Evolutionary conservation across 140 eudicot genomes (phyloP), one percentile per base, ranked within the genome.

Genomic region (Cichorium intybus): DNA sequence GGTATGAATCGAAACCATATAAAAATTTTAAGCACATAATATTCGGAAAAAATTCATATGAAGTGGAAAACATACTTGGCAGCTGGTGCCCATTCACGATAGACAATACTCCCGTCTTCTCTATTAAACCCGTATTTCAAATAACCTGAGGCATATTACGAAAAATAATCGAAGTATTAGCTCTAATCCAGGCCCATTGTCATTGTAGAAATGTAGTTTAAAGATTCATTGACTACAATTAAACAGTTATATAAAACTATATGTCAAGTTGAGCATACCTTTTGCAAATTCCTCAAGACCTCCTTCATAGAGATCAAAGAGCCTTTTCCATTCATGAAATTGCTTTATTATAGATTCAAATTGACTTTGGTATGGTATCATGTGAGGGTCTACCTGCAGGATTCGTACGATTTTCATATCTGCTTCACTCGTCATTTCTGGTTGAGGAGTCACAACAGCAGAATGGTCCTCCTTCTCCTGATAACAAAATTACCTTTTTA

Each of bases 1-100:
- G 15, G 17, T 16, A 62, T 50, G 51, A 54, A 54, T 37, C 9
- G 65, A 68, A 37, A 24, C 56, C 24, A 69, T 12, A 60, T 81
- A 64, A 69, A 15, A 27, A 27, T 4, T 27, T 27, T 27, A 4
- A 27, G 29, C 29, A 27, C 2, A 27, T 27, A 2, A 27, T 6
- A 46, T 52, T 66, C 47, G 29, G 46, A 22, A 75, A 7, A 61
- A 66, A 26, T 47, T 28, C 10, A 55, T 66, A 47, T 47, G 24
- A 51, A 37, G 29, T 27, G 29, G 29, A 27, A 72, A 60, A 80
- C 98, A 79, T 84, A 92, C 98, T 92, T 87, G 28, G 96, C 98
- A 66, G 96, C 93, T 67, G 98, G 98, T 71, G 93, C 96, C 98
- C 98, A 92, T 73, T 92, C 98, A 56, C 86, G 89, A 50, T 92